Percentiles rank a stretch among this genome's conserved stretches.
These are phyloP conservation scores for Gracilaria vermiculophylla DNA, from an alignment of 23 red algal genomes.

Conservation along the genomic window DNA sequence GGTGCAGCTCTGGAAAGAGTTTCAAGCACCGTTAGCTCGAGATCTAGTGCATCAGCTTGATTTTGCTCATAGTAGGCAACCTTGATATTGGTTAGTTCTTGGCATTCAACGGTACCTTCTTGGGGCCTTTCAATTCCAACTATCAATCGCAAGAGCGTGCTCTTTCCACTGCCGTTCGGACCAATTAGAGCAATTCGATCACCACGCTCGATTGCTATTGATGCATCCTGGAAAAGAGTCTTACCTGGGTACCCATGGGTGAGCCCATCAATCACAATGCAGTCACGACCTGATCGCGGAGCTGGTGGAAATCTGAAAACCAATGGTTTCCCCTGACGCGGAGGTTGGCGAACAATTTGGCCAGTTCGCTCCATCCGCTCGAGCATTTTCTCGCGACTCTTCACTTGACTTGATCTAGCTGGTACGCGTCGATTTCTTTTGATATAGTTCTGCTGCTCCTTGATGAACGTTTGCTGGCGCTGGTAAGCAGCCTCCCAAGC, in stretches of 20 bases:
- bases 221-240: conserved; percentile 82
- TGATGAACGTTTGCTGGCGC: conserved; percentile 85
- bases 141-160: conserved; percentile 88
- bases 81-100: conserved; percentile 55
- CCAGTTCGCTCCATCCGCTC: conserved; percentile 78
- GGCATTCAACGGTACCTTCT: conserved; percentile 63
- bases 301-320: conserved; percentile 95
- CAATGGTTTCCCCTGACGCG: conserved; percentile 80
- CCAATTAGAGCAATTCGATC: conserved; percentile 92
- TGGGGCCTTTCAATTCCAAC: conserved; percentile 78
- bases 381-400: conserved; percentile 87
- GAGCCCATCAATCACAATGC: conserved; percentile 76
- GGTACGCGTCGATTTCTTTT: conserved; percentile 67
- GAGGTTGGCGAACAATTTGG: conserved; percentile 84
- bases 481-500: conserved; percentile 93
- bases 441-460: conserved; percentile 90
- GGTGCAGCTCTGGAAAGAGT: conserved; percentile 76
- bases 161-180: conserved; percentile 94
- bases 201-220: conserved; percentile 90
- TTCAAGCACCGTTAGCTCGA: conserved; percentile 85
- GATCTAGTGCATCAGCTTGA: conserved; percentile 94
- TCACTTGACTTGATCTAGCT: conserved; percentile 85
- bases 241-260: conserved; percentile 74
- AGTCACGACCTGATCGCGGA: conserved; percentile 90
- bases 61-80: conserved; percentile 98